These are phyloP conservation scores for Cantharellus cinnabarinus DNA, from an alignment of 768 basidiomycete genomes.

Conservation along the genomic window DNA sequence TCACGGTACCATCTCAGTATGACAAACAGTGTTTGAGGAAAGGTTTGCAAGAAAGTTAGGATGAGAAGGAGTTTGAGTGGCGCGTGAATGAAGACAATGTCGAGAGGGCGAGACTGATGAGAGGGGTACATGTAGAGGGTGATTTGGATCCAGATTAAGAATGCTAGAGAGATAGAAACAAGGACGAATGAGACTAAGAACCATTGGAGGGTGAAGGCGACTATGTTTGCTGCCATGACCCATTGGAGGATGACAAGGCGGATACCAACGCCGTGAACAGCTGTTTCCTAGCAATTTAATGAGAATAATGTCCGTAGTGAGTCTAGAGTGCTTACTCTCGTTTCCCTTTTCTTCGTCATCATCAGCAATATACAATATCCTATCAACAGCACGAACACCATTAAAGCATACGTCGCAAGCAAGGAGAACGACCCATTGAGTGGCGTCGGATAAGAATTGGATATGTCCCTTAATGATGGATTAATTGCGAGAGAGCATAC, in stretches of 20 bases:
- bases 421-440: conserved; percentile 44
- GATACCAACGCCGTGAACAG: conserved; percentile 63
- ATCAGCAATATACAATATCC: conserved; percentile 72
- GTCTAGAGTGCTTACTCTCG: conserved; percentile 33
- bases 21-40: conserved; percentile 39
- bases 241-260: conserved; percentile 62
- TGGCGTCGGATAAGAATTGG: conserved; percentile 37
- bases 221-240: conserved; percentile 25
- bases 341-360: conserved; percentile 48
- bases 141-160: conserved; percentile 62
- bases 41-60: conserved; percentile 43
- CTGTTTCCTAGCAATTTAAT: conserved; percentile 25
- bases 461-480: conserved; percentile 45
- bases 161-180: not conserved
- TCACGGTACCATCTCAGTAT: conserved; percentile 42
- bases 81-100: conserved; percentile 69
- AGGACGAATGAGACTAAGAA: not conserved
- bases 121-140: conserved; percentile 47
- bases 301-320: not conserved
- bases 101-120: conserved; percentile 36
- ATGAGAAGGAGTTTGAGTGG: conserved; percentile 57
- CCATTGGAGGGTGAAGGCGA: not conserved
- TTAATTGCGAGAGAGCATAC: conserved; percentile 47
- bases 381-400: conserved; percentile 45
- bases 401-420: conserved; percentile 38